phyloP scores from a whole-genome alignment of 2,329 filamentous ascomycete species.

The Exophiala mesophila region DNA sequence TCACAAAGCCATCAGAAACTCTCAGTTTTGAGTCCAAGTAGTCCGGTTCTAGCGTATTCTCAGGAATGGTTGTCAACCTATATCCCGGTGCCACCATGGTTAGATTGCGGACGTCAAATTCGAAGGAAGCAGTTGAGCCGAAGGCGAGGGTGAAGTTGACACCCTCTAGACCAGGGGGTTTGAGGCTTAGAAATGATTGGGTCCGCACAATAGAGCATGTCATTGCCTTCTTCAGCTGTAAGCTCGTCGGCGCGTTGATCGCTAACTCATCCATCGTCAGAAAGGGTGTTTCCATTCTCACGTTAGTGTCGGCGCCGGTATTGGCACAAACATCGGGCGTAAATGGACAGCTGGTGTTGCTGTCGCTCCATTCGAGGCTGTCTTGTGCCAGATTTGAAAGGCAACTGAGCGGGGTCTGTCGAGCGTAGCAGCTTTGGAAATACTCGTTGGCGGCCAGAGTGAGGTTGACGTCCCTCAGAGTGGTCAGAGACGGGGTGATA shows the following conservation, averaged over 20 bases:
- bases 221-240: slow-evolving; percentile 1
- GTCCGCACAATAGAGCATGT: neutral
- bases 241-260: neutral
- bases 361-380: neutral
- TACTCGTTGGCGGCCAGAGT: neutral
- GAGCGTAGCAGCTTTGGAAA: slow-evolving; percentile 1
- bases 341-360: neutral
- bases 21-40: neutral
- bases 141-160: slow-evolving; percentile 2
- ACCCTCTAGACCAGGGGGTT: neutral
- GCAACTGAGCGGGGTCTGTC: neutral
- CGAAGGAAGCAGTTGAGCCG: neutral
- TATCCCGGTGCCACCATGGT: slow-evolving; percentile 1
- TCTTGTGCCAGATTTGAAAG: slow-evolving; percentile 1
- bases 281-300: slow-evolving; percentile 1
- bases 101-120: slow-evolving; percentile 2
- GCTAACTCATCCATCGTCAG: neutral
- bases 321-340: neutral
- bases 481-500: neutral
- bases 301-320: neutral
- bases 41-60: neutral
- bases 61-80: neutral
- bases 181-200: neutral
- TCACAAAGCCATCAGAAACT: slow-evolving; percentile 1
- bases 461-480: neutral